phyloP scores from a whole-genome alignment of 352 stramenopile genomes.

The Globisporangium spiculum region DNA sequence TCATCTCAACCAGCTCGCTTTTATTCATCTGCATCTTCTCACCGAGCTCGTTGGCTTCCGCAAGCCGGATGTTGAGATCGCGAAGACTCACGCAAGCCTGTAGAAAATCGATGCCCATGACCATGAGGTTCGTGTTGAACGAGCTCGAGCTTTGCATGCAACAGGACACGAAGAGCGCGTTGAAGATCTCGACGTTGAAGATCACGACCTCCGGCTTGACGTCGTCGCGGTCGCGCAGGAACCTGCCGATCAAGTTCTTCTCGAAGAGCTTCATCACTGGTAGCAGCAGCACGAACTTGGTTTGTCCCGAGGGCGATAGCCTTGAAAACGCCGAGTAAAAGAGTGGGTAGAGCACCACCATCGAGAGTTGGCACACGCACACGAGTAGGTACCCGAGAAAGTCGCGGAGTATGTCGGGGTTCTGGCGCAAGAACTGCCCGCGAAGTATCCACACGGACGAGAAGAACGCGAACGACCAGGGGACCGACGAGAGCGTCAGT shows the following conservation, averaged over 20 bases:
- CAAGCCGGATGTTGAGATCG: slow-evolving; percentile 24
- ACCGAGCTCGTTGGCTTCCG: background rate
- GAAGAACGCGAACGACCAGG: slow-evolving; percentile 4
- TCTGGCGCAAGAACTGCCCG: background rate
- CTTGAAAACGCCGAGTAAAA: slow-evolving; percentile 19
- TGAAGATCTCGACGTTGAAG: slow-evolving; percentile 48
- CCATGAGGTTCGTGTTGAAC: slow-evolving; percentile 23
- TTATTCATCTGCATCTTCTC: background rate
- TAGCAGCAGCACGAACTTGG: slow-evolving; percentile 23
- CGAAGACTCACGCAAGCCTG: slow-evolving; percentile 32
- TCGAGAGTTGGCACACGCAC: background rate
- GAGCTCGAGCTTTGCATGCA: slow-evolving; percentile 41
- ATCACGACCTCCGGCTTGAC: slow-evolving; percentile 27
- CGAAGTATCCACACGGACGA: background rate
- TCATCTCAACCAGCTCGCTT: background rate
- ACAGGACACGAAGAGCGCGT: slow-evolving; percentile 39
- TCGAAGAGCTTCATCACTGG: slow-evolving; percentile 34
- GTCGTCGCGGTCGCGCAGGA: slow-evolving; percentile 21
- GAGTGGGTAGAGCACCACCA: slow-evolving; percentile 16
- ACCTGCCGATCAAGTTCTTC: slow-evolving; percentile 34
- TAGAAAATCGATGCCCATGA: slow-evolving; percentile 35
- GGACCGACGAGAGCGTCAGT: slow-evolving; percentile 20
- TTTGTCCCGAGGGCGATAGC: slow-evolving; percentile 15
- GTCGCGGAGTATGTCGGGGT: slow-evolving; percentile 4
- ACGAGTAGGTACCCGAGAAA: background rate